Evolutionary conservation across 306 rosid species (phyloP), one percentile per base, ranked within the genome.

Genomic region (Lupinus albus): DNA sequence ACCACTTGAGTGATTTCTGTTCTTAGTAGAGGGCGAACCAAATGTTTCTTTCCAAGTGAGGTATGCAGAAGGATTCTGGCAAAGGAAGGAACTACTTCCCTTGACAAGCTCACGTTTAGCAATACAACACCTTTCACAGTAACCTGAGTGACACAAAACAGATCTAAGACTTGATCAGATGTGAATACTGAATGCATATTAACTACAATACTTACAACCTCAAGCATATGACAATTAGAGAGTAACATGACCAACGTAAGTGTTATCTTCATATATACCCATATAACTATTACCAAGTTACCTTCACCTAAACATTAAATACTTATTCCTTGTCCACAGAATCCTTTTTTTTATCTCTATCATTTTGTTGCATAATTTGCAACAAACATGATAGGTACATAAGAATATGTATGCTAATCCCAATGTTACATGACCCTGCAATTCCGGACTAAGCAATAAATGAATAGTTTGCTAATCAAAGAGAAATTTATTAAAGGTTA

Each of bases 51-150:
- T 56, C 99, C 99, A 50, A 94, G 97, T 33, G 97, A 88, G 56
- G 99, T 88, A 64, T 89, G 92, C 68, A 94, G 78, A 78, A 90
- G 89, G 72, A 94, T 94, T 81, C 96, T 88, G 7, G 97, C 99
- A 82, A 94, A 90, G 54, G 90, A 83, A 69, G 99, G 99, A 76
- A 94, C 97, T 44, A 94, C 96, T 73, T 90, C 99, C 82, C 99
- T 85, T 54, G 96, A 80, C 81, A 94, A 85, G 78, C 88, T 88
- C 75, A 86, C 96, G 62, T 85, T 83, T 63, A 94, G 80, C 81
- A 94, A 79, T 15, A 94, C 84, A 35, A 94, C 91, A 8, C 99
- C 99, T 63, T 79, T 85, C 70, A 94, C 81, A 8, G 76, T 77
- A 67, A 94, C 87, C 99, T 94, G 92, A 61, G 80, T 1, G 36